These are phyloP conservation scores for Yamadazyma trypodendri DNA, from an alignment of 1,139 yeast species.

Conservation along the genomic window DNA sequence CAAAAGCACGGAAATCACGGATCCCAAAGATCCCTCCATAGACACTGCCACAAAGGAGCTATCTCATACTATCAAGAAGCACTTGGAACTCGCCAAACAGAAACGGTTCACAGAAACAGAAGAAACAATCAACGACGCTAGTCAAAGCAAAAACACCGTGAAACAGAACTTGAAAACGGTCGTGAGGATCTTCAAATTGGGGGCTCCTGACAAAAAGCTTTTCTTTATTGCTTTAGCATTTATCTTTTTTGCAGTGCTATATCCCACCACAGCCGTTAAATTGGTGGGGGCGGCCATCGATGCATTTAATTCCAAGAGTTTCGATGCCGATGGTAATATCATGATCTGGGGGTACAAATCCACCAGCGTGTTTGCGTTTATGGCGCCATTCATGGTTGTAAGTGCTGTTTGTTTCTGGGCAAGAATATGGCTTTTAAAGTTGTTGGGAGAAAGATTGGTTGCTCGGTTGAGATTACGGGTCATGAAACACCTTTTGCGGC, in stretches of 20 bases:
- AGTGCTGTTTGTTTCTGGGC: slow-evolving; percentile 53
- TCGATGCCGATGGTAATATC: slow-evolving; percentile 41
- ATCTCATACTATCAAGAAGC: slow-evolving; percentile 28
- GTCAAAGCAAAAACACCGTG: slow-evolving; percentile 27
- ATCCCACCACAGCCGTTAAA: slow-evolving; percentile 47
- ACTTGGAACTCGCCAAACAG: slow-evolving; percentile 28
- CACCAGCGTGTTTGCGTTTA: slow-evolving; percentile 38
- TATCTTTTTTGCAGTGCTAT: slow-evolving; percentile 46
- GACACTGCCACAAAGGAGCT: slow-evolving; percentile 3
- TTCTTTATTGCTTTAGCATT: slow-evolving; percentile 42
- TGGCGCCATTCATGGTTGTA: slow-evolving; percentile 47
- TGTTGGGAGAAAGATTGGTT: slow-evolving; percentile 42
- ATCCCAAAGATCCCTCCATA: too few relatives aligned
- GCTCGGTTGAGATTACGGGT: slow-evolving; percentile 49
- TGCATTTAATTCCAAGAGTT: slow-evolving; percentile 37
- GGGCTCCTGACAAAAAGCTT: slow-evolving; percentile 40
- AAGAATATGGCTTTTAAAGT: slow-evolving; percentile 46
- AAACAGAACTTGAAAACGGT: slow-evolving; percentile 37
- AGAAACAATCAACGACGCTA: slow-evolving; percentile 33
- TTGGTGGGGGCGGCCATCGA: slow-evolving; percentile 49
- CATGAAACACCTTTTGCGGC: slow-evolving; percentile 50
- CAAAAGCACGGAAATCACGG: too few relatives aligned
- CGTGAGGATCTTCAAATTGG: slow-evolving; percentile 36
- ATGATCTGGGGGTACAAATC: slow-evolving; percentile 49
- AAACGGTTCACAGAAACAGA: slow-evolving; percentile 29